Conservation (phyloP, 1,284 basidiomycete species). For the Amylostereum chailletii region DNA sequence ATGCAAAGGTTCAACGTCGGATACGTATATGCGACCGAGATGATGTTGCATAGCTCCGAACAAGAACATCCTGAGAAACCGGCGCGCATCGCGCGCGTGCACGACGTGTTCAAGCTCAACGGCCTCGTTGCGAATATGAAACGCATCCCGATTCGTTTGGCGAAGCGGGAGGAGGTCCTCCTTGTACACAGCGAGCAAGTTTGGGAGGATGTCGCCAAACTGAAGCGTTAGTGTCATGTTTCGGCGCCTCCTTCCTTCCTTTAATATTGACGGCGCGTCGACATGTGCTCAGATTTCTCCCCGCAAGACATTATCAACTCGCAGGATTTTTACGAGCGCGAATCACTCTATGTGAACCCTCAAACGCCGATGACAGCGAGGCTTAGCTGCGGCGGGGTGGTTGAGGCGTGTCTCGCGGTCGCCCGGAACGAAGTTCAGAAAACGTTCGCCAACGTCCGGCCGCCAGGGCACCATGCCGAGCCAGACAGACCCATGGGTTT, state of each 20-base stretch:
- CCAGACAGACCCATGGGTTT: constrained; percentile 98
- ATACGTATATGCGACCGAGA: constrained; percentile 81
- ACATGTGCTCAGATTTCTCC: constrained; percentile 45
- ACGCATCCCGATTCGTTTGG: constrained; percentile 67
- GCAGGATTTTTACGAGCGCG: constrained; percentile 74
- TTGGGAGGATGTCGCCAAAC: constrained; percentile 83
- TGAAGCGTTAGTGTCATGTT: constrained; percentile 49
- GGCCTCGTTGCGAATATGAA: constrained; percentile 73
- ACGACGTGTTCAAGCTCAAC: constrained; percentile 49
- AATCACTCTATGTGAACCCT: constrained; percentile 89
- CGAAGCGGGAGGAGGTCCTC: constrained; percentile 70
- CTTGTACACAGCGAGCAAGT: constrained; percentile 87
- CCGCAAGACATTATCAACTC: constrained; percentile 68
- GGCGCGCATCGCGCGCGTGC: constrained; percentile 78
- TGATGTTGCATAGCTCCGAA: constrained; percentile 77
- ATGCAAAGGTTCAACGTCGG: constrained; percentile 38
- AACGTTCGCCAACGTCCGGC: constrained; percentile 91
- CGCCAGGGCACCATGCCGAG: constrained; percentile 98
- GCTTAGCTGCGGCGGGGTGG: constrained; percentile 90
- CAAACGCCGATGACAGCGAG: constrained; percentile 81
- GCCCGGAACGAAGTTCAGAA: constrained; percentile 78
- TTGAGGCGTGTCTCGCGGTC: constrained; percentile 86
- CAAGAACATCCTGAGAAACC: constrained; percentile 82
- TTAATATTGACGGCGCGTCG: constrained; percentile 5
- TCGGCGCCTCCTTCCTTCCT: constrained; percentile 12